These are phyloP conservation scores for Trichomonascaceae sp. DNA, from an alignment of 1,139 yeast species.

Conservation along the genomic window DNA sequence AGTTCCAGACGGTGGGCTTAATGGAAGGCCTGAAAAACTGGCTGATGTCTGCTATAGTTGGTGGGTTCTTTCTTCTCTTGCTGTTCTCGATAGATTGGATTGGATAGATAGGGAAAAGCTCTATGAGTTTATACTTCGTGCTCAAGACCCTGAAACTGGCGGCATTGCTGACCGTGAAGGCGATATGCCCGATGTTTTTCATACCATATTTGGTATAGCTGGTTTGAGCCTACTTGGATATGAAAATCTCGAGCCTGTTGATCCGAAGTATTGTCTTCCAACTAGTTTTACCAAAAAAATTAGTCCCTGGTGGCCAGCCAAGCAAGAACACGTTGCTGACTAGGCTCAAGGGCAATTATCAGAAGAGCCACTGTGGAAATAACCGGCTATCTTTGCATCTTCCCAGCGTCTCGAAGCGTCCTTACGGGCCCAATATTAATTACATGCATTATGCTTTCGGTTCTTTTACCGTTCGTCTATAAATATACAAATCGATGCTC, in stretches of 20 bases:
- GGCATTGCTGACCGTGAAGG: slow-evolving; percentile 92
- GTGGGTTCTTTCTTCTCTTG: slow-evolving; percentile 88
- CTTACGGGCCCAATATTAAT: background rate
- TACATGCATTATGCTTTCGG: background rate
- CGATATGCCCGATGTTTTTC: slow-evolving; percentile 88
- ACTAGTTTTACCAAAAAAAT: slow-evolving; percentile 31
- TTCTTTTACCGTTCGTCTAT: slow-evolving; percentile 6
- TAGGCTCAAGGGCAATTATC: background rate
- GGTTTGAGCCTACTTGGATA: slow-evolving; percentile 73
- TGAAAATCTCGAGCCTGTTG: slow-evolving; percentile 52
- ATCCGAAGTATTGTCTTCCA: slow-evolving; percentile 88
- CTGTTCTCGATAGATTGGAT: slow-evolving; percentile 57
- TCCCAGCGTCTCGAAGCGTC: background rate
- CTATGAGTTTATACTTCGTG: slow-evolving; percentile 57
- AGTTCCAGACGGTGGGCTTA: slow-evolving; percentile 82
- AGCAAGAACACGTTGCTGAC: background rate
- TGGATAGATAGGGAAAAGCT: slow-evolving; percentile 70
- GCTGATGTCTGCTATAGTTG: slow-evolving; percentile 97
- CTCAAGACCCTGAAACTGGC: slow-evolving; percentile 76
- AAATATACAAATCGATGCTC: slow-evolving; percentile 19
- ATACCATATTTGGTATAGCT: slow-evolving; percentile 83
- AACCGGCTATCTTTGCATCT: background rate
- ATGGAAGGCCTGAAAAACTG: slow-evolving; percentile 92
- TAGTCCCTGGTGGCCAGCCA: slow-evolving; percentile 21
- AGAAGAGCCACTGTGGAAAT: background rate